Evolutionary conservation across 139 green algal genomes (phyloP), one percentile per base, ranked within the genome.

Genomic region (Volvox reticuliferus): DNA sequence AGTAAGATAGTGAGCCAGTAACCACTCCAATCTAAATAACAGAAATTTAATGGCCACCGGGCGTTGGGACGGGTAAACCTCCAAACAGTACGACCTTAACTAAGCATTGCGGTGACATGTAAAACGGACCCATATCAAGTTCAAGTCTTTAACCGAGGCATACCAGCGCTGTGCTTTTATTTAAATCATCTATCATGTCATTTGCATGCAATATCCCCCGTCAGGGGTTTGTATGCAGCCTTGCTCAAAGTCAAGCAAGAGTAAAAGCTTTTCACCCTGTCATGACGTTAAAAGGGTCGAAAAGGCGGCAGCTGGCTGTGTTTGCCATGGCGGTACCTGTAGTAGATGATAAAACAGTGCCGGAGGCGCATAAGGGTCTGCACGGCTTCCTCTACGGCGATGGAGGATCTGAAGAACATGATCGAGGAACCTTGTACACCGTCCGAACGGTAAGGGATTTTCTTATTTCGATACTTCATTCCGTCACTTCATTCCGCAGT

Each of bases 331-430:
- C 79, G 50, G 79, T 86, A 0, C 24, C 79, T 21, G 50, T 71
- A 0, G 55, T 90, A 0, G 71, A 79, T 62, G 97, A 98, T 85
- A 89, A 89, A 1, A 92, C 89, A 21, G 96, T 99, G n/a, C 97
- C 97, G 21, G 96, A 98, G 37, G 97, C 95, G 1, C 97, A 99
- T 91, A 91, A 95, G 44, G 95, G 94, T 0, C 92, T 99, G 33
- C 97, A 99, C 83, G 87, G 87, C 32, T 94, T 95, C 21, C 91
- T 99, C 17, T 99, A 99, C 79, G 97, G 97, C 24, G 94, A 97
- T 18, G 94, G 91, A 0, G 96, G 96, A 2, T 96, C 95, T 0
- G 96, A 96, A 84, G 93, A 92, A 24, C 95, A 92, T 2, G 94
- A 96, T 32, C 83, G 89, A 13, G 32, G 61, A 16, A 84, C 19